Evolutionary conservation across 2,329 filamentous ascomycete species (phyloP).

Genomic region (Colletotrichum coccodes): DNA sequence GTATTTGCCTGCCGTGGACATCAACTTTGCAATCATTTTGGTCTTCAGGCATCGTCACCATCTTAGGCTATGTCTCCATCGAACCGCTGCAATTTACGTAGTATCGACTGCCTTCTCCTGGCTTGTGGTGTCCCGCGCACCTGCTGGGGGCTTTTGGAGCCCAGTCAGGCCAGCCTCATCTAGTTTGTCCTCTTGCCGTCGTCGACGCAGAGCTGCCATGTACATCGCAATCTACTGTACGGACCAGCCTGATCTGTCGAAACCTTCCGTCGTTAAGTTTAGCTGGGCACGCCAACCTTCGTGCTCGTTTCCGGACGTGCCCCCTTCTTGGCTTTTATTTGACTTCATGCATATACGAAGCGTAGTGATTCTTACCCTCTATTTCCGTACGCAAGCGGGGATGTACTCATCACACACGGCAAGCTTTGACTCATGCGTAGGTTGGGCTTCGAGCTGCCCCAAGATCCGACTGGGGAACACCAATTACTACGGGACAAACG

Average conservation of each 20-base stretch:
- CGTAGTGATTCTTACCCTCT: neutral
- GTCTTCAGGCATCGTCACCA: neutral
- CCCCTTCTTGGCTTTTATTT: slow-evolving; percentile 1
- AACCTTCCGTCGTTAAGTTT: slow-evolving; percentile 11
- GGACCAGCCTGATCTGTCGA: neutral
- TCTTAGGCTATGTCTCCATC: neutral
- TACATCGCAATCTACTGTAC: neutral
- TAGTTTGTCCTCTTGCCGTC: neutral
- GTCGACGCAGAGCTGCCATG: neutral
- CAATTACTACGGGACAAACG: neutral
- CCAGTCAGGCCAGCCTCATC: neutral
- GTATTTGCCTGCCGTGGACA: neutral
- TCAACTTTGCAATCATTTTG: neutral
- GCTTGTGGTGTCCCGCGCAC: neutral
- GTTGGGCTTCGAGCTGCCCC: neutral
- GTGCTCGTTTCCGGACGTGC: neutral
- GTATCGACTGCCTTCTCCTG: neutral
- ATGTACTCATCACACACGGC: neutral
- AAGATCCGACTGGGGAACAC: neutral
- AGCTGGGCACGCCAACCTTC: neutral
- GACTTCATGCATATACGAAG: neutral
- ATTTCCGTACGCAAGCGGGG: neutral
- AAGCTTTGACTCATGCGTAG: slow-evolving; percentile 9
- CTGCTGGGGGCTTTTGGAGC: neutral
- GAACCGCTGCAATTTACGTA: neutral